phyloP scores from a whole-genome alignment of 495 filamentous ascomycete genomes.

The Hypoxylon perforatum region DNA sequence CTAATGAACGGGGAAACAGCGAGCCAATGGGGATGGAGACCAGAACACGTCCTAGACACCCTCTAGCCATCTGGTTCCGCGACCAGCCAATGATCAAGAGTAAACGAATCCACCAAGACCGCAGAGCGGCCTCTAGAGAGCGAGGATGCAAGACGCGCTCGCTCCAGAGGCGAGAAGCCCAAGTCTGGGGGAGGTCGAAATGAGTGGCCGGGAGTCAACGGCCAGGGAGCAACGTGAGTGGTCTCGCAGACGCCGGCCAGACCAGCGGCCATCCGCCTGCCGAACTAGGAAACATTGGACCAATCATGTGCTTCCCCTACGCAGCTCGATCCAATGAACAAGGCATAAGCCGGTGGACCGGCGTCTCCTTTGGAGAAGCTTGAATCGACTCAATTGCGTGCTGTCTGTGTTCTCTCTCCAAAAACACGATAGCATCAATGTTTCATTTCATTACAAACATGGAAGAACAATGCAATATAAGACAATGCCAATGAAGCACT shows the following conservation, averaged over 20 bases:
- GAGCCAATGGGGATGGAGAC: slow-evolving; percentile 15
- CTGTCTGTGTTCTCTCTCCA: too few relatives aligned
- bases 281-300: slow-evolving; percentile 21
- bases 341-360: slow-evolving; percentile 14
- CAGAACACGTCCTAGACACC: slow-evolving; percentile 5
- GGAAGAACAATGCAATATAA: too few relatives aligned
- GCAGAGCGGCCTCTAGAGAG: slow-evolving; percentile 4
- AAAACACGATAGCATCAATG: too few relatives aligned
- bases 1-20: slow-evolving; percentile 22
- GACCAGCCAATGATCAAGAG: slow-evolving; percentile 12
- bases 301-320: slow-evolving; percentile 9
- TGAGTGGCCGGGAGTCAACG: slow-evolving; percentile 17
- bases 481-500: too few relatives aligned
- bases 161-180: slow-evolving; percentile 3
- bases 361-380: slow-evolving; percentile 22
- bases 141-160: slow-evolving; percentile 11
- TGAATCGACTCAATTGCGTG: slow-evolving; percentile 7
- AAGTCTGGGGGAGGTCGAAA: slow-evolving; percentile 26
- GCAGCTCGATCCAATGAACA: slow-evolving; percentile 1
- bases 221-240: slow-evolving; percentile 29
- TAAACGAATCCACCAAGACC: slow-evolving; percentile 3
- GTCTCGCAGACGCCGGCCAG: slow-evolving; percentile 39
- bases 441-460: too few relatives aligned
- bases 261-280: slow-evolving; percentile 29
- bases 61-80: slow-evolving; percentile 11